Percentiles rank a stretch among this genome's conserved stretches.
Evolutionary conservation across 2,329 filamentous ascomycete species (phyloP).

Genomic region (Helotiales sp.): DNA sequence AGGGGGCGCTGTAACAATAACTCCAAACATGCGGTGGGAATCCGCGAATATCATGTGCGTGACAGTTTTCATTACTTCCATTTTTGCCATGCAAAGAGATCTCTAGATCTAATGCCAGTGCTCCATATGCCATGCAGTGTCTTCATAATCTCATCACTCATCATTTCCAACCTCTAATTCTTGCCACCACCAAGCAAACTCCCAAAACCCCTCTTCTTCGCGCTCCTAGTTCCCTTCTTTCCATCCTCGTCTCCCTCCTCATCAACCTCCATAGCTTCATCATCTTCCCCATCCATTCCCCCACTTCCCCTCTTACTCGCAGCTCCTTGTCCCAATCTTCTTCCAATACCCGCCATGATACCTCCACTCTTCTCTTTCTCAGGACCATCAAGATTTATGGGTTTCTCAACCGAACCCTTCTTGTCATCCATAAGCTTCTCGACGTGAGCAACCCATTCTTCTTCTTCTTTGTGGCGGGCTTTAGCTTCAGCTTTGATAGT

Average conservation of each 20-base stretch:
- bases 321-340: slow-evolving; percentile 23
- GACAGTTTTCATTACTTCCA: no score
- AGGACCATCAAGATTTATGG: slow-evolving; percentile 37
- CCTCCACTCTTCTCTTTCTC: slow-evolving; percentile 48
- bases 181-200: slow-evolving; percentile 3
- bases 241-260: slow-evolving; percentile 54
- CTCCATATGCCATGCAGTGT: neutral
- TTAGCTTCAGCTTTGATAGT: slow-evolving; percentile 61
- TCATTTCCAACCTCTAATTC: neutral
- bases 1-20: no score
- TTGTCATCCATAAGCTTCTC: slow-evolving; percentile 40
- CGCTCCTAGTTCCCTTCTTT: slow-evolving; percentile 48
- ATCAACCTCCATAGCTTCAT: slow-evolving; percentile 55
- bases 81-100: no score
- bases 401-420: slow-evolving; percentile 37
- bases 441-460: slow-evolving; percentile 32
- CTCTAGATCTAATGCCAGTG: neutral
- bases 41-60: no score
- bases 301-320: slow-evolving; percentile 25
- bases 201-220: slow-evolving; percentile 50
- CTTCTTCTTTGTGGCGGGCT: slow-evolving; percentile 45
- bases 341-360: slow-evolving; percentile 45
- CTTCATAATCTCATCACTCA: slow-evolving; percentile 1
- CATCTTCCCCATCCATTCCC: slow-evolving; percentile 50
- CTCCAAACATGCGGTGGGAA: no score